Conservation (phyloP, 2,329 filamentous ascomycete genomes). For the Orbilia oligospora region DNA sequence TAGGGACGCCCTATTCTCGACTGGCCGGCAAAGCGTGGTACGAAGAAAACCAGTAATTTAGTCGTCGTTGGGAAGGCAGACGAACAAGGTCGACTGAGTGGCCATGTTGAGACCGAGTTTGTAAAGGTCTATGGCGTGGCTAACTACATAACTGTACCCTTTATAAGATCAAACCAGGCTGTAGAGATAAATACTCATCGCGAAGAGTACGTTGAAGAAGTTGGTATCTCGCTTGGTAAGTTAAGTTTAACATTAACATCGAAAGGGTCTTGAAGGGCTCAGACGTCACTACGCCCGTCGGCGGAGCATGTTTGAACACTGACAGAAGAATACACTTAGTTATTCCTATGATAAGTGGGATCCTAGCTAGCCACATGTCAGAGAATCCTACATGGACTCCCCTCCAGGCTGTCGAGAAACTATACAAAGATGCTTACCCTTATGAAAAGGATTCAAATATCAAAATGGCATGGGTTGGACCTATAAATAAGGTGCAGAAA, state of each 20-base stretch:
- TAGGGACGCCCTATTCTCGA: not conserved
- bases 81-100: not conserved
- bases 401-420: constrained; percentile 6
- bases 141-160: not conserved
- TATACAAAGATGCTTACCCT: constrained; percentile 35
- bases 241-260: too few species aligned
- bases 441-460: constrained; percentile 6
- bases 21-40: constrained; percentile 24
- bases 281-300: not conserved
- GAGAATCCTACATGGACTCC: not conserved
- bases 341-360: constrained; percentile 11
- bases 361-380: constrained; percentile 29
- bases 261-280: not conserved
- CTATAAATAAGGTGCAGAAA: not conserved
- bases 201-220: not conserved
- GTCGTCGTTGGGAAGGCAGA: constrained; percentile 28
- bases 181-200: not conserved
- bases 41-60: not conserved
- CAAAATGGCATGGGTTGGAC: constrained; percentile 19
- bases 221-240: constrained; percentile 14
- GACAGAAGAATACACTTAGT: not conserved
- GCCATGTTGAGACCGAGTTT: not conserved
- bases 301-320: not conserved
- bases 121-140: constrained; percentile 25
- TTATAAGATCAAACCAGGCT: not conserved